Conservation (phyloP, 225 moss, liverwort and hornwort genomes). For the Anthoceros angustus region DNA sequence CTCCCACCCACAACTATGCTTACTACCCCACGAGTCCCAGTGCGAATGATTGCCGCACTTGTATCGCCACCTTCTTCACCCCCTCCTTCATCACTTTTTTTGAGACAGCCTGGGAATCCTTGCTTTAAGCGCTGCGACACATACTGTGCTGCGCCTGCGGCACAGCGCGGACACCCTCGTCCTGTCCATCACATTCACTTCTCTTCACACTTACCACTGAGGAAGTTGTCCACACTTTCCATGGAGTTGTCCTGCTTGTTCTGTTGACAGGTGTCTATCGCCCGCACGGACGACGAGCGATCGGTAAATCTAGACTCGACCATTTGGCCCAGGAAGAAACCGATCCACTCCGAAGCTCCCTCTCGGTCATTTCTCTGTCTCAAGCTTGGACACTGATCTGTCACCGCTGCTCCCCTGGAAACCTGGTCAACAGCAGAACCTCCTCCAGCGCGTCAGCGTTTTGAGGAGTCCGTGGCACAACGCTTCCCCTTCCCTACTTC, state of each 20-base stretch:
- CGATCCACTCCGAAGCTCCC: neutral
- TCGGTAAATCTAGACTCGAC: constrained; percentile 33
- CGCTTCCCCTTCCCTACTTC: constrained; percentile 14
- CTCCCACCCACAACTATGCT: constrained; percentile 35
- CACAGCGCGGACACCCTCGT: constrained; percentile 35
- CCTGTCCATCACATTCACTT: constrained; percentile 25
- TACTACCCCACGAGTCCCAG: constrained; percentile 27
- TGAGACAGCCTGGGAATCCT: constrained; percentile 37
- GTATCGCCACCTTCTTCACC: constrained; percentile 37
- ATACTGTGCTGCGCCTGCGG: constrained; percentile 34
- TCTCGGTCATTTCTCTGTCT: constrained; percentile 18
- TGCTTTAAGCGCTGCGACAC: constrained; percentile 5
- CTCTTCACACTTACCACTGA: constrained; percentile 33
- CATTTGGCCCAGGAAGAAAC: constrained; percentile 21
- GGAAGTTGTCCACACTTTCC: constrained; percentile 93
- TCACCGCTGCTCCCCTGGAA: constrained; percentile 20
- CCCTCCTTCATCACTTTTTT: constrained; percentile 42
- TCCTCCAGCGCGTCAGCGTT: constrained; percentile 18
- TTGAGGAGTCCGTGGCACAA: constrained; percentile 17
- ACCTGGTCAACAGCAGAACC: constrained; percentile 21
- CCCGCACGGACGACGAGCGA: constrained; percentile 77
- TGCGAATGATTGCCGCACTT: constrained; percentile 32
- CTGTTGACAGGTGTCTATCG: constrained; percentile 49
- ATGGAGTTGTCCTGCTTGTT: constrained; percentile 73
- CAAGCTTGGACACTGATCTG: neutral